Evolutionary conservation across 1,284 basidiomycete species (phyloP), one percentile per base, ranked within the genome.

Genomic region (Trametes polyzona): DNA sequence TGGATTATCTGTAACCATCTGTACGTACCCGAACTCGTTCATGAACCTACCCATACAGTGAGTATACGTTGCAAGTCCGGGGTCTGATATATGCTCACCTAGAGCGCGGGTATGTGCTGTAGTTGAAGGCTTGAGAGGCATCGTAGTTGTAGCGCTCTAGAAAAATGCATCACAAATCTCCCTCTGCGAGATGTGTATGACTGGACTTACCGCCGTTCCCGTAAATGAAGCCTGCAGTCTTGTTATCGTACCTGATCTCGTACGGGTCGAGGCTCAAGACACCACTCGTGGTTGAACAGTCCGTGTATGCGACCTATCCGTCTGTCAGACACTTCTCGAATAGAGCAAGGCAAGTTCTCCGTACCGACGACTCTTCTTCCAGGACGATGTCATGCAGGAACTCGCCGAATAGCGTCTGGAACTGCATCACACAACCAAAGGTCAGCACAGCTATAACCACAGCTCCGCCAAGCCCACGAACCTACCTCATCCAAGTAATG

Each of bases 241-340:
- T 78, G 55, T 85, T 83, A 26, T 69, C 71, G 56, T 86, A 82
- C 19, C 86, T 71, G 10, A 83, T 67, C 4, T 79, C 71, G 55
- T 84, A 84, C 2, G 84, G 84, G 43, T 86, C 79, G 6, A 87
- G 70, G 57, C 78, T 81, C 10, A 84, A 67, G 26, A 84, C 81
- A 2, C 85, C 84, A 12, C 75, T 75, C 0, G 83, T 86, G 0
- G 83, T 86, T 0, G 83, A 87, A 56, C 82, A 86, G 55, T 84
- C 83, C 0, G 84, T 83, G 61, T 87, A 87, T 11, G 83, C 75
- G 4, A 86, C 76, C 81, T 83, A 14, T n/a, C 5, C 4, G 14
- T 29, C 32, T 7, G 19, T 41, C 49, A 57, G n/a, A 27, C 41
- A 19, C 21, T 24, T 16, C 0, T 35, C 4, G 11, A 24, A 1